Evolutionary conservation across 148 eudicot genomes (phyloP).

Genomic region (Spergularia marina): DNA sequence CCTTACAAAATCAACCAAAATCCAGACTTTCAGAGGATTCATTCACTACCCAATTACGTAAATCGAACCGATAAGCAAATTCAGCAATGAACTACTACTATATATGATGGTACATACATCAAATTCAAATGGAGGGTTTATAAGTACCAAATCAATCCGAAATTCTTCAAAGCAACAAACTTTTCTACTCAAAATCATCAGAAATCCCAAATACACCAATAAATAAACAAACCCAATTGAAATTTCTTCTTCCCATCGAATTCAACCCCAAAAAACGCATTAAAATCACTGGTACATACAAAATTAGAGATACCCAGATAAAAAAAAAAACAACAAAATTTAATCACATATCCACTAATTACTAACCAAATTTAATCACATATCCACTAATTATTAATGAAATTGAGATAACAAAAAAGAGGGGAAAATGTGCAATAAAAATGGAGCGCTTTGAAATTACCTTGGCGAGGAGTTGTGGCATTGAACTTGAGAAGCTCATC

Average conservation of each 20-base stretch:
- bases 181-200: not conserved
- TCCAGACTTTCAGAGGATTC: too few species aligned
- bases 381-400: not conserved
- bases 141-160: not conserved
- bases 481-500: conserved; percentile 52
- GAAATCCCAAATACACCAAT: not conserved
- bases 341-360: not conserved
- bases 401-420: not conserved
- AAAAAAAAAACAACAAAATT: not conserved
- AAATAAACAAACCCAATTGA: not conserved
- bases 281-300: not conserved
- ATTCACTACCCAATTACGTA: not conserved
- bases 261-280: not conserved
- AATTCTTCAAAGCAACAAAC: not conserved
- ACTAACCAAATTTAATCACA: not conserved
- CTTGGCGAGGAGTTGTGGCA: conserved; percentile 28
- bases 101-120: not conserved
- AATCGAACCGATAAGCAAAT: not conserved
- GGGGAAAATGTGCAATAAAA: not conserved
- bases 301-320: conserved; percentile 4
- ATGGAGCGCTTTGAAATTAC: conserved; percentile 24
- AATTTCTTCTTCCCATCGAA: not conserved
- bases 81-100: not conserved
- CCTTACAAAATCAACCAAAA: too few species aligned
- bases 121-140: not conserved